Evolutionary conservation across 2,329 filamentous ascomycete genomes (phyloP), one percentile per base, ranked within the genome.

Genomic region (Fusarium secorum): DNA sequence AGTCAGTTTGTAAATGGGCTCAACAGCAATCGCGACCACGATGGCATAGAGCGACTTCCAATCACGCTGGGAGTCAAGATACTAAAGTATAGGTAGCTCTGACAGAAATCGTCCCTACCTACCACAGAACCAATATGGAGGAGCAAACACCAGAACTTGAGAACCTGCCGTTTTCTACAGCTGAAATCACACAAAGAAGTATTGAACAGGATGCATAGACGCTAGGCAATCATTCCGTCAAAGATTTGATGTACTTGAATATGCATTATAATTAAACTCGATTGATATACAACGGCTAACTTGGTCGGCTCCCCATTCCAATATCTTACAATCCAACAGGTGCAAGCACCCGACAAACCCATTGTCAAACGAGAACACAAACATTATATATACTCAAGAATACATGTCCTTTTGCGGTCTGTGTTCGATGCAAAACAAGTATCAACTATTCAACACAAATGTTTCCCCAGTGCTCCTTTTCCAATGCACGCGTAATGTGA

Each of bases 331-430:
- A 62, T 54, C 48, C 52, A 46, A 63, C 45, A 53, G 60, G 60
- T 53, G 62, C 60, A 63, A 56, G 51, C 35, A 48, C 42, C 51
- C 53, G 52, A 45, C 67, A 64, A 68, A 51, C 66, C 51, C 52
- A 63, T 64, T 64, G 49, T 49, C 65, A 66, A 64, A 58, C 66
- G 66, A 59, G 72, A 68, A 60, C 70, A 75, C 65, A 70, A 66
- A 75, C 74, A 78, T 77, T 77, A 77, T 75, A 66, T 73, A 65
- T 71, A 76, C 71, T 65, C 66, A 66, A 61, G 64, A 61, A 60
- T 58, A 32, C 55, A 52, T 57, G 57, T 55, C 39, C 49, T 44
- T 63, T 39, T 65, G 64, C 60, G 49, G 53, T 58, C 49, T 36
- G 54, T 60, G 62, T 71, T 66, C 38, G 49, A 60, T 64, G 46